A percentile compares a stretch with the other conserved stretches of the same genome.
Evolutionary conservation across 2,329 filamentous ascomycete species (phyloP).

Genomic region (Calonectria fujianensis): DNA sequence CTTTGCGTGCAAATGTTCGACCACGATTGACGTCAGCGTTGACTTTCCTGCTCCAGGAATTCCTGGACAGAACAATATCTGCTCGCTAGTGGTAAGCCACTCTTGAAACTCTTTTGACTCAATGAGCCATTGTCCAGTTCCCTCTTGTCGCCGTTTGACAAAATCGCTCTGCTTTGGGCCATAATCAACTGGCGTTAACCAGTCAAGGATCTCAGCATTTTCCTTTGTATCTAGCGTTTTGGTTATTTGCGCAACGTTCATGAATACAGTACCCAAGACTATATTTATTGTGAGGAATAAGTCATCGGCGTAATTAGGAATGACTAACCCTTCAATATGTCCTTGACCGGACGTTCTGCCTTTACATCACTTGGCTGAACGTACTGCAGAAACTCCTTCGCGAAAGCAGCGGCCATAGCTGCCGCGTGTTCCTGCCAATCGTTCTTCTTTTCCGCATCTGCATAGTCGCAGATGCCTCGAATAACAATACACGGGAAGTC

Average conservation of each 20-base stretch:
- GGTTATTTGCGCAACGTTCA: too few relatives aligned
- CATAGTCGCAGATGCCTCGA: conserved; percentile 8
- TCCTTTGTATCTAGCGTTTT: too few relatives aligned
- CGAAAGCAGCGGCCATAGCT: neutral
- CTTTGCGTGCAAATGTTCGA: neutral
- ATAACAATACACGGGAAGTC: conserved; percentile 24
- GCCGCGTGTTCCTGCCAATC: conserved; percentile 15
- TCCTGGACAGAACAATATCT: conserved; percentile 63
- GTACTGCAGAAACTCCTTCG: neutral
- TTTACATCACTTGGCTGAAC: neutral
- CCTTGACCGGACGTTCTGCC: neutral
- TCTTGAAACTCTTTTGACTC: conserved; percentile 46
- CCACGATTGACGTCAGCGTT: neutral
- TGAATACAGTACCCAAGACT: too few relatives aligned
- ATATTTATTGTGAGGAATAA: too few relatives aligned
- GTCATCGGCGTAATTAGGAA: too few relatives aligned
- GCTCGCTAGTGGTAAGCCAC: neutral
- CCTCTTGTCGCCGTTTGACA: conserved; percentile 55
- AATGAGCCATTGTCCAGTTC: conserved; percentile 66
- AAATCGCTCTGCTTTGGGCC: too few relatives aligned
- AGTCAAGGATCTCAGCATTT: too few relatives aligned
- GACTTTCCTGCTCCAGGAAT: neutral
- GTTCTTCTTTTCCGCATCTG: conserved; percentile 11
- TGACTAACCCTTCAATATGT: too few relatives aligned
- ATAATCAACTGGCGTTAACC: too few relatives aligned